phyloP scores from a whole-genome alignment of 169 alveolate species.

The Cyclospora cayetanensis region DNA sequence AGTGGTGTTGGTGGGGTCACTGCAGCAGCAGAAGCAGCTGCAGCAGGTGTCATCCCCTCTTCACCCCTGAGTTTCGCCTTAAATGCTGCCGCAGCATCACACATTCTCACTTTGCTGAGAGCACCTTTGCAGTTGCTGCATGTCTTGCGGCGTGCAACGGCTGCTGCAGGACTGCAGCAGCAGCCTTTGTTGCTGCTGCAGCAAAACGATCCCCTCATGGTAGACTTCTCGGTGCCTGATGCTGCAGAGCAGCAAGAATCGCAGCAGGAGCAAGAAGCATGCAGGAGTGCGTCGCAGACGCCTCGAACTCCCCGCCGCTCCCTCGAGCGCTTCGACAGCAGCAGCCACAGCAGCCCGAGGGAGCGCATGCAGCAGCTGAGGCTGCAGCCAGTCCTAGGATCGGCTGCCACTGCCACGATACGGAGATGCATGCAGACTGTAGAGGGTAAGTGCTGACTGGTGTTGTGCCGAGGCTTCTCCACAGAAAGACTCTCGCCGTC shows the following conservation, averaged over 20 bases:
- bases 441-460: not conserved
- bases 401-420: not conserved
- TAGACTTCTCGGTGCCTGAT: not conserved
- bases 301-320: not conserved
- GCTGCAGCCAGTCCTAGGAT: constrained; percentile 1
- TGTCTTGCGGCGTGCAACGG: not conserved
- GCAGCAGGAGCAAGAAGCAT: constrained; percentile 36
- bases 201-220: constrained; percentile 9
- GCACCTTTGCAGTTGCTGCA: constrained; percentile 59
- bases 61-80: not conserved
- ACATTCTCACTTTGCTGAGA: constrained; percentile 28
- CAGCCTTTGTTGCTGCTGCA: constrained; percentile 39
- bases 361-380: not conserved
- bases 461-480: too few species aligned
- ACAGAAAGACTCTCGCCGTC: too few species aligned
- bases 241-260: not conserved
- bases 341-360: constrained; percentile 6
- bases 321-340: constrained; percentile 1
- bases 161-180: not conserved
- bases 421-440: not conserved
- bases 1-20: not conserved
- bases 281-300: not conserved
- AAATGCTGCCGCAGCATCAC: constrained; percentile 27
- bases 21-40: not conserved
- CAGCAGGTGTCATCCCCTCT: not conserved